Conservation (phyloP, 345 rosid genomes). For the Raphanus raphanistrum region DNA sequence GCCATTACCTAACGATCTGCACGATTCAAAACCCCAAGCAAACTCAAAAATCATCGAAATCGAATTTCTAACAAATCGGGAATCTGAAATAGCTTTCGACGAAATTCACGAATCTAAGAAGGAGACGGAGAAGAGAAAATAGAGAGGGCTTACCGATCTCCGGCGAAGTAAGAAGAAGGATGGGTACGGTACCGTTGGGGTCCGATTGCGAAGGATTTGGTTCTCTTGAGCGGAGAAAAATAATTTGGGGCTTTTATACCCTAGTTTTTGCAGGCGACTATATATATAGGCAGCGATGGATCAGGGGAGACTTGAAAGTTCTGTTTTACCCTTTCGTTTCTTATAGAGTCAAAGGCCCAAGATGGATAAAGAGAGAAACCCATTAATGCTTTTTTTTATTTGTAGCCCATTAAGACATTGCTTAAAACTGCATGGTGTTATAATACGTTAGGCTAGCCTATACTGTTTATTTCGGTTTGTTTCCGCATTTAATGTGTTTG, state of each 20-base stretch:
- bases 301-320: not conserved
- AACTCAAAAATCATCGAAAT: not conserved
- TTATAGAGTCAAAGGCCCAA: not conserved
- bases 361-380: not conserved
- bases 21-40: not conserved
- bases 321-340: not conserved
- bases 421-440: not conserved
- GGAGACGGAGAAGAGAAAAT: not conserved
- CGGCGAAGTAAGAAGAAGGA: not conserved
- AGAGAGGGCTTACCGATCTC: not conserved
- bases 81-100: not conserved
- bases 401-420: not conserved
- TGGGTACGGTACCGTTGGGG: not conserved
- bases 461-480: not conserved
- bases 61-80: not conserved
- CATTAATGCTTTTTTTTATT: not conserved
- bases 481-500: not conserved
- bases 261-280: not conserved
- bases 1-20: slow-evolving; percentile 50
- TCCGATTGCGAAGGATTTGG: not conserved
- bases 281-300: not conserved
- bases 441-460: not conserved
- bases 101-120: not conserved
- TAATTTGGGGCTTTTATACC: not conserved
- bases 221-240: not conserved